Percentiles rank a stretch among this genome's conserved stretches.
These are phyloP conservation scores for Fraxinus greggii DNA, from an alignment of 305 asterid species.

Conservation along the genomic window DNA sequence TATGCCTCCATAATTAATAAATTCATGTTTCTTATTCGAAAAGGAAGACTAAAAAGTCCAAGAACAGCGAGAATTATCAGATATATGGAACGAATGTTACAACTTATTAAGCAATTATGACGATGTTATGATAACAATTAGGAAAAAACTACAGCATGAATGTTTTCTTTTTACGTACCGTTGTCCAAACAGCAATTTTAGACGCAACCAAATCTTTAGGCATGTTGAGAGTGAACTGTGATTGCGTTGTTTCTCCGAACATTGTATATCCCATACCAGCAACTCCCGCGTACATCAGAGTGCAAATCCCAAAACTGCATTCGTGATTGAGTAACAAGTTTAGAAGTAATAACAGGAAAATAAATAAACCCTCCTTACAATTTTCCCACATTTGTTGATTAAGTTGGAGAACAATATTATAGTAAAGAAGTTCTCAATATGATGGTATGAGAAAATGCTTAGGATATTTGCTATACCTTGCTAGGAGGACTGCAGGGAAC, in stretches of 20 bases:
- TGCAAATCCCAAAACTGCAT: constrained; percentile 72
- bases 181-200: constrained; percentile 90
- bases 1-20: neutral
- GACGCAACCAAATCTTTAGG: constrained; percentile 72
- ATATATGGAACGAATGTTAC: neutral
- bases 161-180: constrained; percentile 46
- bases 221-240: constrained; percentile 92
- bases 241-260: constrained; percentile 72
- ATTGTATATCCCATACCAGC: constrained; percentile 78
- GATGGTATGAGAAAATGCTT: neutral
- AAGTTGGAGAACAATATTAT: neutral
- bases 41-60: neutral
- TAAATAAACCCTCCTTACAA: neutral
- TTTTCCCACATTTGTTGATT: neutral
- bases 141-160: neutral
- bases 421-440: neutral
- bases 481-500: constrained; percentile 70
- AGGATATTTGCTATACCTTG: constrained; percentile 40
- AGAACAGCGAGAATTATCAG: constrained; percentile 18
- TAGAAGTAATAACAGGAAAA: neutral
- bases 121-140: neutral
- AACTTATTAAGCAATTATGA: neutral
- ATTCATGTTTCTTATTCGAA: neutral
- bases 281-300: constrained; percentile 62
- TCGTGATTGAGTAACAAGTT: constrained; percentile 2